A percentile compares a stretch with the other conserved stretches of the same genome.
Conservation (phyloP, 768 basidiomycete genomes). For the Daedalea quercina region DNA sequence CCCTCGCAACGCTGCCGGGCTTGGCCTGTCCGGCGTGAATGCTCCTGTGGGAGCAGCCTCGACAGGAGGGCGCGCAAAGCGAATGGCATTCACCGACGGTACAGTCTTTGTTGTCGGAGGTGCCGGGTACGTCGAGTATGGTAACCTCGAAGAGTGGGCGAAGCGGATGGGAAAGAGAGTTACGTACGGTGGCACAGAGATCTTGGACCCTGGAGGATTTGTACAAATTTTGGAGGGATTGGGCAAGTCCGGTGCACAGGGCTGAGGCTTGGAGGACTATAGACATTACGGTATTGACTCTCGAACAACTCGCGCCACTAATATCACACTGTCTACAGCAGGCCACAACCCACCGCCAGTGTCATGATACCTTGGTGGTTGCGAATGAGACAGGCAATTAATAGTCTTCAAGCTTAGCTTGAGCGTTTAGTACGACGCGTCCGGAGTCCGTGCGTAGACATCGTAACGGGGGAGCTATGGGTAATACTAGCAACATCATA, state of each 20-base stretch:
- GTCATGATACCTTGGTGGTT: too few relatives aligned
- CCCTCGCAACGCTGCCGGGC: conserved; percentile 43
- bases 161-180: conserved; percentile 73
- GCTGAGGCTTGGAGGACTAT: neutral
- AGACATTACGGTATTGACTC: too few relatives aligned
- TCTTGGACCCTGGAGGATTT: conserved; percentile 85
- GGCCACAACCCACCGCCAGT: too few relatives aligned
- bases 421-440: too few relatives aligned
- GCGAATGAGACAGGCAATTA: too few relatives aligned
- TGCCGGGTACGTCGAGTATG: conserved; percentile 95
- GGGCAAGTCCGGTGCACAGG: conserved; percentile 33
- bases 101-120: conserved; percentile 95
- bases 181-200: conserved; percentile 95
- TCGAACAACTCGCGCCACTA: too few relatives aligned
- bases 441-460: too few relatives aligned
- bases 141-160: conserved; percentile 94
- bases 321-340: too few relatives aligned
- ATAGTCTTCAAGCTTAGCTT: too few relatives aligned
- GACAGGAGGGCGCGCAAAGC: conserved; percentile 33
- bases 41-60: conserved; percentile 20
- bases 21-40: conserved; percentile 40
- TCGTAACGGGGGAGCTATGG: too few relatives aligned
- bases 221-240: conserved; percentile 62
- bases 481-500: too few relatives aligned
- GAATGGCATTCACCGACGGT: conserved; percentile 82